These are phyloP conservation scores for Asterochloris erici DNA, from an alignment of 139 green algal species.

Conservation along the genomic window DNA sequence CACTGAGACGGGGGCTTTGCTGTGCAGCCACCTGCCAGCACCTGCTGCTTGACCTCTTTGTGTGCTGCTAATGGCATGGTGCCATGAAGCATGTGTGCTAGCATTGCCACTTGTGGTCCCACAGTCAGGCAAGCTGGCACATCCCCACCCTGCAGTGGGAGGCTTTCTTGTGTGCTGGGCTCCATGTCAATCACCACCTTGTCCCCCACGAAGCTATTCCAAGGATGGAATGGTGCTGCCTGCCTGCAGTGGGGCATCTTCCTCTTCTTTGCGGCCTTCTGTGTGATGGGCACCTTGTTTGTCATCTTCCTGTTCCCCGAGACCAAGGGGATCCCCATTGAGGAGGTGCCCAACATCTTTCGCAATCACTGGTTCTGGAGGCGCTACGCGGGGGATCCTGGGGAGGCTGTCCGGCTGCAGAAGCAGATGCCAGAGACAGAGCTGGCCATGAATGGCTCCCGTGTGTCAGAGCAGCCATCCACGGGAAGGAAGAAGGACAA, in stretches of 20 bases:
- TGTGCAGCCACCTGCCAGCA: no score
- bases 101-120: no score
- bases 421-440: conserved; percentile 1
- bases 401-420: background rate
- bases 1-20: no score
- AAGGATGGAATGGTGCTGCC: background rate
- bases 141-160: no score
- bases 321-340: conserved; percentile 56
- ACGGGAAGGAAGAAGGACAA: background rate
- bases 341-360: conserved; percentile 45
- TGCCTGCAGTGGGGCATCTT: conserved; percentile 25
- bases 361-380: conserved; percentile 42
- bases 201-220: background rate
- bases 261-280: conserved; percentile 27
- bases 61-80: no score
- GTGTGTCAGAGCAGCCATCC: no score
- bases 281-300: conserved; percentile 54
- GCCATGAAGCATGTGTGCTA: no score
- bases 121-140: no score
- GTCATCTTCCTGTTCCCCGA: conserved; percentile 51
- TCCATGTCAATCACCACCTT: no score
- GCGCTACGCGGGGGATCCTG: background rate
- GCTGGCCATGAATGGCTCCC: background rate
- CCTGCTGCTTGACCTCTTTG: no score
- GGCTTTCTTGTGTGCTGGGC: no score